A percentile compares a stretch with the other conserved stretches of the same genome.
Evolutionary conservation across 2,329 filamentous ascomycete genomes (phyloP).

Genomic region (Penicillium sumatraense): DNA sequence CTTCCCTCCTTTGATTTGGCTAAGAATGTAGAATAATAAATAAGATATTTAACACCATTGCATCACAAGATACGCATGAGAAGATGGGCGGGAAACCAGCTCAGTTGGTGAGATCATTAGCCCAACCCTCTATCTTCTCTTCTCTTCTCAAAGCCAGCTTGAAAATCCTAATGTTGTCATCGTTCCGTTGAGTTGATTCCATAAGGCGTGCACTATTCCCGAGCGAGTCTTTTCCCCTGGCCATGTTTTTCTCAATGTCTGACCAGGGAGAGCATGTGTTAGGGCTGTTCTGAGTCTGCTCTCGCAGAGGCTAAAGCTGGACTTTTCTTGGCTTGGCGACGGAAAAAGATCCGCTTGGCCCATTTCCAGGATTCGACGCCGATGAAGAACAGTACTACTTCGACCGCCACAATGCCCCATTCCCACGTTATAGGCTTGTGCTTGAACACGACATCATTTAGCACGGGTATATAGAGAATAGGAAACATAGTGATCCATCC

Average conservation of each 20-base stretch:
- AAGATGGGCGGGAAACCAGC: not conserved
- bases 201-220: not conserved
- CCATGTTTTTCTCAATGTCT: not conserved
- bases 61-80: not conserved
- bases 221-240: not conserved
- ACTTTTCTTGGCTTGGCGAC: slow-evolving; percentile 32
- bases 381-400: slow-evolving; percentile 64
- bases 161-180: not conserved
- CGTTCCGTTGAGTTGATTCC: not conserved
- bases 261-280: not conserved
- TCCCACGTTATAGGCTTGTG: slow-evolving; percentile 70
- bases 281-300: not conserved
- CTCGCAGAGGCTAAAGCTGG: not conserved
- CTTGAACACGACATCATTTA: slow-evolving; percentile 69
- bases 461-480: slow-evolving; percentile 69
- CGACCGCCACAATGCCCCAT: slow-evolving; percentile 70
- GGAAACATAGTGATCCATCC: slow-evolving; percentile 64
- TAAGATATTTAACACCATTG: not conserved
- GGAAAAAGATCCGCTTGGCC: slow-evolving; percentile 63
- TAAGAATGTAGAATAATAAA: not conserved
- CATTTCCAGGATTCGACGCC: slow-evolving; percentile 72
- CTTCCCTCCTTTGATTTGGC: not conserved
- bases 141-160: not conserved
- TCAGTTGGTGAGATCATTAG: not conserved
- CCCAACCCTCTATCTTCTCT: not conserved